phyloP scores from a whole-genome alignment of 495 filamentous ascomycete species.

The Penicillium canariense region DNA sequence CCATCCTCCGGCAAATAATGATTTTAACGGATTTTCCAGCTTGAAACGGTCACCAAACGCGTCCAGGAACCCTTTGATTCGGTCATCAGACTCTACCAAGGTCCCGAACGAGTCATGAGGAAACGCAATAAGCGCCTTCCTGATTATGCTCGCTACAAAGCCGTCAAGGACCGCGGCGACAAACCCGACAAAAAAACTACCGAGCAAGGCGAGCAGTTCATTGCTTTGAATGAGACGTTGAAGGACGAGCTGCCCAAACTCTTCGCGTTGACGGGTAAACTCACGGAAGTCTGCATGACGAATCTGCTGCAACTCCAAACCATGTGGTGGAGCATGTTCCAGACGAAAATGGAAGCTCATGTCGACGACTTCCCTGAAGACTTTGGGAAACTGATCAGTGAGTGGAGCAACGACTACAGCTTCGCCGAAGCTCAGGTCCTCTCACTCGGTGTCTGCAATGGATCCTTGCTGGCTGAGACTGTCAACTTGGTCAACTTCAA shows the following conservation, averaged over 20 bases:
- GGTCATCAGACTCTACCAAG: conserved; percentile 74
- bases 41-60: conserved; percentile 70
- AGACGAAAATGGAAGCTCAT: conserved; percentile 72
- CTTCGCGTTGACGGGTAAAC: conserved; percentile 69
- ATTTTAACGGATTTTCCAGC: conserved; percentile 42
- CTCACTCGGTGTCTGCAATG: conserved; percentile 58
- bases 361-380: conserved; percentile 68
- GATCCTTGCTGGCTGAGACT: conserved; percentile 51
- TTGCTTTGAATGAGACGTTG: conserved; percentile 84
- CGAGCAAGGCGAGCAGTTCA: conserved; percentile 81
- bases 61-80: conserved; percentile 86
- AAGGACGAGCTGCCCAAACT: conserved; percentile 91
- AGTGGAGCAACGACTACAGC: conserved; percentile 74
- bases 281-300: conserved; percentile 74
- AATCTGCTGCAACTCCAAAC: conserved; percentile 80
- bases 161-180: conserved; percentile 72
- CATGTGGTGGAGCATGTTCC: conserved; percentile 75
- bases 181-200: conserved; percentile 77
- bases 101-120: conserved; percentile 80
- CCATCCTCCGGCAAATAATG: conserved; percentile 2
- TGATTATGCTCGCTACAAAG: conserved; percentile 82
- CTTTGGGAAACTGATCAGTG: conserved; percentile 61
- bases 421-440: conserved; percentile 48
- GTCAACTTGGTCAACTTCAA: conserved; percentile 52
- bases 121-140: conserved; percentile 87